Evolutionary conservation across 257 asterid species (phyloP).

Genomic region (Pogostemon cablin): DNA sequence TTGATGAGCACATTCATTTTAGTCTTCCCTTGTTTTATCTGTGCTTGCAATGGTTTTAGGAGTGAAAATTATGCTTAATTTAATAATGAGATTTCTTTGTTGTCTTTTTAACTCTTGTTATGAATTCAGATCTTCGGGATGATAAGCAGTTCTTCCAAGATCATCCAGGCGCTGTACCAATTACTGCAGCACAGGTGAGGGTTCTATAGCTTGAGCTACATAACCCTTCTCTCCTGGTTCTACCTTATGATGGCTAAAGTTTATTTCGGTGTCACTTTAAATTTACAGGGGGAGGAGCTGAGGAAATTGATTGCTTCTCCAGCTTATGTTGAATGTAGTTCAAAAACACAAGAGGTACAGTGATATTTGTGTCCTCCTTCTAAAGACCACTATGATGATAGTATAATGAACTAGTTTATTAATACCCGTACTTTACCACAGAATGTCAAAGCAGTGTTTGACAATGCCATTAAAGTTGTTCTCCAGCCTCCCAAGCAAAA

Average conservation of each 20-base stretch:
- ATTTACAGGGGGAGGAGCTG: constrained; percentile 72
- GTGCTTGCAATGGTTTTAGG: constrained; percentile 7
- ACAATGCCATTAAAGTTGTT: constrained; percentile 67
- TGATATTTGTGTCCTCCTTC: constrained; percentile 16
- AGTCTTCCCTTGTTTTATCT: constrained; percentile 6
- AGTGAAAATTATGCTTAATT: constrained; percentile 12
- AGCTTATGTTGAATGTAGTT: constrained; percentile 77
- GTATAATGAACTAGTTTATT: constrained; percentile 12
- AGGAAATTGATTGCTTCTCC: constrained; percentile 64
- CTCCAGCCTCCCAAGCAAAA: constrained; percentile 68
- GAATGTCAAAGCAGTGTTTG: constrained; percentile 65
- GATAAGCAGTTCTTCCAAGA: constrained; percentile 84
- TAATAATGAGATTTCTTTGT: constrained; percentile 12
- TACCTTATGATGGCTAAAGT: constrained; percentile 7
- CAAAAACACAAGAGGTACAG: constrained; percentile 72
- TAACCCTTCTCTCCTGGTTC: constrained; percentile 11
- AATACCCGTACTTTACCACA: constrained; percentile 19
- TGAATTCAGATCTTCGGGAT: constrained; percentile 90
- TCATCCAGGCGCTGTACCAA: constrained; percentile 96
- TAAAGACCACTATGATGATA: not conserved
- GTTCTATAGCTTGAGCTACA: constrained; percentile 8
- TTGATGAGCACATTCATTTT: constrained; percentile 5
- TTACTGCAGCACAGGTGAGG: constrained; percentile 81
- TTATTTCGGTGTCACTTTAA: constrained; percentile 29
- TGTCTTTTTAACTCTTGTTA: constrained; percentile 24